phyloP scores from a whole-genome alignment of 371 early-diverging fungal genomes.

The Lichtheimia corymbifera region DNA sequence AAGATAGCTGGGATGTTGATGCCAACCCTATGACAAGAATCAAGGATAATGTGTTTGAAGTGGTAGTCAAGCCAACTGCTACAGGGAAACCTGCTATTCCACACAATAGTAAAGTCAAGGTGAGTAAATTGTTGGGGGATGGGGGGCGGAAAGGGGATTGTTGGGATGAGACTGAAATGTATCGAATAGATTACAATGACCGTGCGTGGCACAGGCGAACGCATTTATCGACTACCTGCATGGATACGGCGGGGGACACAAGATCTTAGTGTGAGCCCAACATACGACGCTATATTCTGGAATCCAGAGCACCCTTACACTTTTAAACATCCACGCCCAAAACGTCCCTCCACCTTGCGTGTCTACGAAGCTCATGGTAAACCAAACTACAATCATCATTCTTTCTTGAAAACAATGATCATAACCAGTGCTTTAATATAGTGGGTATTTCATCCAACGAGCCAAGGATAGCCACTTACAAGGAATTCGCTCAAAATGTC shows the following conservation, averaged over 20 bases:
- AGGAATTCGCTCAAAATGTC: constrained; percentile 84
- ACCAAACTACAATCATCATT: no score
- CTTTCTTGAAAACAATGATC: no score
- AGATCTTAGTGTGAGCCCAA: constrained; percentile 76
- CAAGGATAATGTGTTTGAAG: constrained; percentile 81
- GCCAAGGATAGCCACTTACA: constrained; percentile 78
- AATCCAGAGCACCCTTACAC: constrained; percentile 77
- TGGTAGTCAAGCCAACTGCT: constrained; percentile 60
- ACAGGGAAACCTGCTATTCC: constrained; percentile 72
- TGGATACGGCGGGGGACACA: constrained; percentile 87
- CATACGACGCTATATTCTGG: constrained; percentile 93
- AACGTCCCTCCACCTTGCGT: constrained; percentile 64
- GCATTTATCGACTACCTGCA: constrained; percentile 90
- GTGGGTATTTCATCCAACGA: constrained; percentile 93
- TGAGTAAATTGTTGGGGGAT: constrained; percentile 19
- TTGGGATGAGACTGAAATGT: not conserved
- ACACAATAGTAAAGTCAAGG: constrained; percentile 90
- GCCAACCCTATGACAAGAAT: constrained; percentile 78
- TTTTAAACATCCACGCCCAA: constrained; percentile 74
- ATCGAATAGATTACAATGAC: constrained; percentile 69
- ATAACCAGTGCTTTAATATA: constrained; percentile 14
- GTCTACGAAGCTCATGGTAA: constrained; percentile 93
- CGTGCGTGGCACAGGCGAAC: constrained; percentile 67
- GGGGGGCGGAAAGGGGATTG: not conserved
- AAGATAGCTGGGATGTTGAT: constrained; percentile 81